phyloP scores from a whole-genome alignment of 495 filamentous ascomycete species.

The Penicillium pulvis region DNA sequence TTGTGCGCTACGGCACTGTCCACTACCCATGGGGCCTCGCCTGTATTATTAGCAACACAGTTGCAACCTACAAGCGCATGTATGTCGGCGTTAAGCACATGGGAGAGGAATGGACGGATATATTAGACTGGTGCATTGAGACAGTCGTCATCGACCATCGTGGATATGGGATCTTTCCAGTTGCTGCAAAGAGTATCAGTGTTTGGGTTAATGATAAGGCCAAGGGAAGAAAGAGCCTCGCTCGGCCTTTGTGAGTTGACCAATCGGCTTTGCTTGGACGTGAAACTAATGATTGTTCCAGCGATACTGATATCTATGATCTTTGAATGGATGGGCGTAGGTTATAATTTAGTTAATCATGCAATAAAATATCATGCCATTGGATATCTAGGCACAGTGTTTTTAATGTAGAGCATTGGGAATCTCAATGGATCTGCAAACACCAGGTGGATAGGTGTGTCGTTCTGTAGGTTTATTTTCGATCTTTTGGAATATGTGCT shows the following conservation, averaged over 20 bases:
- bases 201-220: constrained; percentile 58
- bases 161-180: constrained; percentile 58
- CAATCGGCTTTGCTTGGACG: constrained; percentile 4
- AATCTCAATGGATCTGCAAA: neutral
- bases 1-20: constrained; percentile 62
- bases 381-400: neutral
- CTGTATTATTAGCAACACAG: constrained; percentile 58
- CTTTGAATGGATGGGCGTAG: neutral
- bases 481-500: neutral
- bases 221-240: constrained; percentile 15
- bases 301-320: constrained; percentile 8
- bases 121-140: constrained; percentile 52
- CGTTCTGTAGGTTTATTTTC: neutral
- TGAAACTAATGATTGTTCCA: neutral
- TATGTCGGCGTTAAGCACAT: constrained; percentile 61
- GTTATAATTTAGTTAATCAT: neutral
- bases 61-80: constrained; percentile 55
- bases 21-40: constrained; percentile 56
- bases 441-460: neutral
- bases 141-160: constrained; percentile 55
- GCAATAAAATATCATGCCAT: neutral
- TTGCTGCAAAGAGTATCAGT: constrained; percentile 56
- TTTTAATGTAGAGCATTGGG: neutral
- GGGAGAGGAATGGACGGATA: constrained; percentile 65
- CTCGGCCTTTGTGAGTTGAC: constrained; percentile 20